Percentiles rank a stretch among this genome's conserved stretches.
These are phyloP conservation scores for Prinsepia uniflora DNA, from an alignment of 306 rosid species.

Conservation along the genomic window DNA sequence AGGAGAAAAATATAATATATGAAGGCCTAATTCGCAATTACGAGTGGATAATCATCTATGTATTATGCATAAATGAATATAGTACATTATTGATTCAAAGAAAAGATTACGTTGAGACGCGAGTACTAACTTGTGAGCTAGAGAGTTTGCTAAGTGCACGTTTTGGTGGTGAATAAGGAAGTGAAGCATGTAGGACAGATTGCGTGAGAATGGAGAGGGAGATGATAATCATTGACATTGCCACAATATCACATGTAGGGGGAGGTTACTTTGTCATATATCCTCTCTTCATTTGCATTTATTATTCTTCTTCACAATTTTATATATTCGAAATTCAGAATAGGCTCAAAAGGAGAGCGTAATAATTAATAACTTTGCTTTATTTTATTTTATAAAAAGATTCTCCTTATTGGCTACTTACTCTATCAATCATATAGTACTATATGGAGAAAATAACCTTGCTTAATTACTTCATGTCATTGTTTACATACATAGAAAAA, in stretches of 20 bases:
- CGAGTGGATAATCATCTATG: background rate
- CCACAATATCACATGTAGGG: constrained; percentile 44
- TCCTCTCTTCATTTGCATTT: background rate
- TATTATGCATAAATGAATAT: background rate
- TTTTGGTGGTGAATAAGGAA: constrained; percentile 47
- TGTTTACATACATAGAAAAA: background rate
- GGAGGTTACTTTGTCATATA: constrained; percentile 36
- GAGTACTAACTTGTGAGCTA: constrained; percentile 11
- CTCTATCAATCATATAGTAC: constrained; percentile 7
- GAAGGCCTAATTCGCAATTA: background rate
- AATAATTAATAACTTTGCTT: background rate
- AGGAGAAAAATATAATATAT: too few species aligned
- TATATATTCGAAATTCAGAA: background rate
- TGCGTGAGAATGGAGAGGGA: constrained; percentile 33
- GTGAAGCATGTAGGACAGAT: constrained; percentile 42
- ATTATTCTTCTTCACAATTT: constrained; percentile 23
- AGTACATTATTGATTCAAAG: background rate
- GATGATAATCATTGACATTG: constrained; percentile 36
- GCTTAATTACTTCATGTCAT: too few species aligned
- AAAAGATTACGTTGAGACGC: constrained; percentile 3
- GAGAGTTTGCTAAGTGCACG: constrained; percentile 68
- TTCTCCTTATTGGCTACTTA: constrained; percentile 10
- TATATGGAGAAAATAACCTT: constrained; percentile 1
- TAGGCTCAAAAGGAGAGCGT: constrained; percentile 6
- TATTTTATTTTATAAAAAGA: constrained; percentile 3